phyloP scores from a whole-genome alignment of 1,284 basidiomycete species.

The Chalciporus sp. region DNA sequence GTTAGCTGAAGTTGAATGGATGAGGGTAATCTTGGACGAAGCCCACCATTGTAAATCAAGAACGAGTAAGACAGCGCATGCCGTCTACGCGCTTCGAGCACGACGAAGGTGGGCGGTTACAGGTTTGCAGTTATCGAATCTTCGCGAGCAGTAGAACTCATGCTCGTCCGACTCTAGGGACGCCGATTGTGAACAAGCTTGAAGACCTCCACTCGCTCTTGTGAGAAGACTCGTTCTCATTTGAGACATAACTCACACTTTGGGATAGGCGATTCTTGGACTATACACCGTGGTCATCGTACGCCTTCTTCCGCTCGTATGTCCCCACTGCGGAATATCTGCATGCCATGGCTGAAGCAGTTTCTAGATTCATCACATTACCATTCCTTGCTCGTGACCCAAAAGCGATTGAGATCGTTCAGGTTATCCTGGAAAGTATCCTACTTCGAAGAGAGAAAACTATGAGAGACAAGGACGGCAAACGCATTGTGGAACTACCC shows the following conservation, averaged over 20 bases:
- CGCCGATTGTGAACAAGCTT: constrained; percentile 94
- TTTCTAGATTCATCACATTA: constrained; percentile 77
- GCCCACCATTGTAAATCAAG: constrained; percentile 96
- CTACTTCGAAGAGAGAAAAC: constrained; percentile 93
- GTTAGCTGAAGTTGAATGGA: constrained; percentile 65
- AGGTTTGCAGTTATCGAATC: constrained; percentile 42
- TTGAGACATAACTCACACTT: constrained; percentile 5
- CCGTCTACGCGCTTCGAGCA: constrained; percentile 83
- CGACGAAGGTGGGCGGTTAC: constrained; percentile 91
- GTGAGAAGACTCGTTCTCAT: constrained; percentile 43
- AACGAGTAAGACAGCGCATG: constrained; percentile 87
- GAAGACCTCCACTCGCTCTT: constrained; percentile 92
- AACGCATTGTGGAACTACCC: constrained; percentile 88
- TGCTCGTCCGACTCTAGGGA: constrained; percentile 51
- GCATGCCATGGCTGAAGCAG: neutral
- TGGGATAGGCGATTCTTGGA: constrained; percentile 77
- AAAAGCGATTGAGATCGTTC: constrained; percentile 90
- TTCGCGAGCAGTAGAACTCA: neutral
- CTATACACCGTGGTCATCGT: constrained; percentile 91
- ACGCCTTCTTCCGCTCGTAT: constrained; percentile 83
- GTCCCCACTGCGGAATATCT: constrained; percentile 27
- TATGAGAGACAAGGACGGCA: constrained; percentile 88
- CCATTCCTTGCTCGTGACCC: constrained; percentile 88
- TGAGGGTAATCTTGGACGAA: constrained; percentile 83
- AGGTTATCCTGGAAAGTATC: constrained; percentile 88